Conservation (phyloP, 2,329 filamentous ascomycete species). For the Aschersonia sp. region DNA sequence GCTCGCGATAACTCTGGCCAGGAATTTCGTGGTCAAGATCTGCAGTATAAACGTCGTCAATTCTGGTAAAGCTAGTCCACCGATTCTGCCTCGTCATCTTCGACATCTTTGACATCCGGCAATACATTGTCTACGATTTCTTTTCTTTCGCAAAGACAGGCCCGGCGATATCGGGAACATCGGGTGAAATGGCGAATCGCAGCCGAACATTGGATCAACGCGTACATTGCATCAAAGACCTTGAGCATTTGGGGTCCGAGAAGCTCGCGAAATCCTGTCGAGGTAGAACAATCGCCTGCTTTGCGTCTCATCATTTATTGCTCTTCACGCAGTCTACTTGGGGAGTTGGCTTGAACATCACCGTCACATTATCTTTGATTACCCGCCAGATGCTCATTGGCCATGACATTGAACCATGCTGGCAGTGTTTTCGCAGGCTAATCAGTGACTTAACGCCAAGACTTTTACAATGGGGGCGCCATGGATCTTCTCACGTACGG, state of each 20-base stretch:
- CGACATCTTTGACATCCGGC: no score
- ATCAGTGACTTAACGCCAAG: conserved; percentile 8
- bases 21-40: no score
- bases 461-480: conserved; percentile 43
- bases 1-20: not conserved
- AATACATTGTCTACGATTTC: no score
- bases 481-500: conserved; percentile 25
- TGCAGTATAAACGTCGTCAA: no score
- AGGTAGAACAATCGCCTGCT: not conserved
- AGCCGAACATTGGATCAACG: not conserved
- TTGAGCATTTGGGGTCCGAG: not conserved
- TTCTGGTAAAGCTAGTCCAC: no score
- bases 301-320: not conserved
- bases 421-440: not conserved
- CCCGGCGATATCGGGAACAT: not conserved
- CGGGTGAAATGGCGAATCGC: not conserved
- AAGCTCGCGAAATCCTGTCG: not conserved
- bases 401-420: not conserved
- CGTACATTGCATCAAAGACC: not conserved
- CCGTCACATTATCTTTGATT: no score
- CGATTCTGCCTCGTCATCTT: no score
- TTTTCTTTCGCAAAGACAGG: no score
- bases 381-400: no score
- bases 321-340: no score
- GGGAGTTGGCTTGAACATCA: no score